Conservation (phyloP, 257 asterid genomes). For the Jasminum sambac region DNA sequence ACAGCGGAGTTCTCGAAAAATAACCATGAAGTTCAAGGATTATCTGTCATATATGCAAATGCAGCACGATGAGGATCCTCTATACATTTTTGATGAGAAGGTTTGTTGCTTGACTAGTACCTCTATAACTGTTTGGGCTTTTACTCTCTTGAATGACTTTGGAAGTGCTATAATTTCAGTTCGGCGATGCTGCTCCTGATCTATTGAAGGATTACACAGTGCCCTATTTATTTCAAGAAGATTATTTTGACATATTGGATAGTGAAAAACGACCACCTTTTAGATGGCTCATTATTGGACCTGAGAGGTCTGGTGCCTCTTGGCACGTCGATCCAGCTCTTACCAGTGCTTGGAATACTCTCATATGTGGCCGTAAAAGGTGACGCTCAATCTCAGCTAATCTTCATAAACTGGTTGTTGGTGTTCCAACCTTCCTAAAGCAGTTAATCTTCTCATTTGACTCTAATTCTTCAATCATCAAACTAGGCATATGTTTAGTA, state of each 20-base stretch:
- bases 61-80: slow-evolving; percentile 98
- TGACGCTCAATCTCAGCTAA: slow-evolving; percentile 24
- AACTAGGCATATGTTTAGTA: background rate
- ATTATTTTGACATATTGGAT: slow-evolving; percentile 85
- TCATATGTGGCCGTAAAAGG: slow-evolving; percentile 97
- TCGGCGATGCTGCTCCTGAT: slow-evolving; percentile 83
- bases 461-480: background rate
- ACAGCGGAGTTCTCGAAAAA: slow-evolving; percentile 73
- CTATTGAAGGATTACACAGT: slow-evolving; percentile 75
- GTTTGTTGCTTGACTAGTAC: slow-evolving; percentile 37
- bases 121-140: slow-evolving; percentile 21
- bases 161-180: slow-evolving; percentile 45
- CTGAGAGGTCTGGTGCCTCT: slow-evolving; percentile 98
- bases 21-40: slow-evolving; percentile 78
- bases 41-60: slow-evolving; percentile 68
- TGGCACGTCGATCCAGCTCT: slow-evolving; percentile 99
- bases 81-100: slow-evolving; percentile 90
- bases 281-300: slow-evolving; percentile 95
- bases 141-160: slow-evolving; percentile 22
- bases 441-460: background rate
- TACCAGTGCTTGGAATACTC: slow-evolving; percentile 99
- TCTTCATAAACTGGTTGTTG: background rate
- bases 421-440: background rate
- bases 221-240: slow-evolving; percentile 86
- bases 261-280: slow-evolving; percentile 82